Evolutionary conservation across 176 grass and related monocot species (phyloP).

Genomic region (Elaeis guineensis): DNA sequence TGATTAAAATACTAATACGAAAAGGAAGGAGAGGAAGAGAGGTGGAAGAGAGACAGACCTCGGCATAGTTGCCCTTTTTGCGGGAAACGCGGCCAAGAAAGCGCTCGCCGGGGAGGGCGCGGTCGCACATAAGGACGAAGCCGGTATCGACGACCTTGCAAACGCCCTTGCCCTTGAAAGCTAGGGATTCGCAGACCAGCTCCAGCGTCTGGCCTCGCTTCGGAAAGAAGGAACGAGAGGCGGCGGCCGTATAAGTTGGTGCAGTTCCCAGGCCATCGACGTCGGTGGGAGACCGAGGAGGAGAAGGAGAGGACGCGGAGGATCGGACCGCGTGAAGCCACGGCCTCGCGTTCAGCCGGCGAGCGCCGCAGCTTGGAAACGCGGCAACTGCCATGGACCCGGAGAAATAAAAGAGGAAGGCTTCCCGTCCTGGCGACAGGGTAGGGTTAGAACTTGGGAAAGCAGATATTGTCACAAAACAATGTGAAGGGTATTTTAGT

Average conservation of each 20-base stretch:
- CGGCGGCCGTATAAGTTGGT: constrained; percentile 4
- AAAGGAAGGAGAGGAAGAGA: neutral
- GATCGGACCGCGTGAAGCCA: too few species aligned
- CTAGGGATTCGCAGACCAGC: constrained; percentile 76
- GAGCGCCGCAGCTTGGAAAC: too few species aligned
- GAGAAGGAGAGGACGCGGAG: too few species aligned
- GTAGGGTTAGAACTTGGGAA: too few species aligned
- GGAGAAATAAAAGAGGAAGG: too few species aligned
- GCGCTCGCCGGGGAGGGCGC: constrained; percentile 81
- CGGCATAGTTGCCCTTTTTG: constrained; percentile 31
- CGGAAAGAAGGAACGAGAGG: constrained; percentile 42
- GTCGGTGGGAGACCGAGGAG: too few species aligned
- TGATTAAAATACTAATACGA: neutral
- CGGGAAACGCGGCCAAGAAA: constrained; percentile 69
- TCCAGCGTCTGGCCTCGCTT: constrained; percentile 76
- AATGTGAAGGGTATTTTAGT: too few species aligned
- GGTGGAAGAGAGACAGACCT: neutral
- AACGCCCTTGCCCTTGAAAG: constrained; percentile 84
- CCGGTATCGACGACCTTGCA: constrained; percentile 59
- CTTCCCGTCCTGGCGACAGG: too few species aligned
- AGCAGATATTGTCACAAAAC: too few species aligned
- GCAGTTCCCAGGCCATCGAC: neutral
- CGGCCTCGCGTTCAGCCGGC: too few species aligned
- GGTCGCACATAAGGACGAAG: constrained; percentile 84
- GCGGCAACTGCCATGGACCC: too few species aligned